phyloP scores from a whole-genome alignment of 805 yeast species.

The Lachancea cidri region DNA sequence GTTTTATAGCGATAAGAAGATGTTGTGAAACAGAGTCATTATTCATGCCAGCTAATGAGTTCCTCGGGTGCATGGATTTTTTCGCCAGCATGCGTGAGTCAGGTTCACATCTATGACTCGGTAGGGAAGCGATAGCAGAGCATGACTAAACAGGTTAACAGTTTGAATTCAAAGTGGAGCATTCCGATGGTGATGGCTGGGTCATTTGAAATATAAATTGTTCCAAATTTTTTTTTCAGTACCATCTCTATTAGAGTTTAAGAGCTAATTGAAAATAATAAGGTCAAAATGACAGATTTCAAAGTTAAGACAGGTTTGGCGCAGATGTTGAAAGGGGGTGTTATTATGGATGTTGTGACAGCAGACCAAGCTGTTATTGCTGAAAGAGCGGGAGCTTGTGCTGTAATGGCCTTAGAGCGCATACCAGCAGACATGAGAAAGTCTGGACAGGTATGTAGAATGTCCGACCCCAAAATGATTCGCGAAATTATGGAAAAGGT shows the following conservation, averaged over 20 bases:
- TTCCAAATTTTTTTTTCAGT: neutral
- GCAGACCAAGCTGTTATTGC: conserved; percentile 79
- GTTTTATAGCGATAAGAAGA: too few relatives aligned
- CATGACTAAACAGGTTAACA: too few relatives aligned
- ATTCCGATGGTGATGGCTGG: too few relatives aligned
- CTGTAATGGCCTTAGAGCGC: conserved; percentile 83
- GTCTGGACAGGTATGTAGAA: conserved; percentile 76
- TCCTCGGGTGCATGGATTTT: too few relatives aligned
- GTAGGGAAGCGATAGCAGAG: too few relatives aligned
- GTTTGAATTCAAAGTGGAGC: too few relatives aligned
- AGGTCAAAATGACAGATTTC: conserved; percentile 26
- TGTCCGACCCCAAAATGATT: conserved; percentile 82
- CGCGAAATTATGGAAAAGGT: conserved; percentile 61
- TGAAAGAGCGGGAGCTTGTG: conserved; percentile 81
- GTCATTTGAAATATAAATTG: too few relatives aligned
- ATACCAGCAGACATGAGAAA: conserved; percentile 84
- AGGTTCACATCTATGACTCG: too few relatives aligned
- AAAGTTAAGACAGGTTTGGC: conserved; percentile 74
- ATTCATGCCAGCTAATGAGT: too few relatives aligned
- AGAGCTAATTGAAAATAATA: too few relatives aligned
- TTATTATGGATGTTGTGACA: conserved; percentile 68
- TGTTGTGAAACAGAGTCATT: too few relatives aligned
- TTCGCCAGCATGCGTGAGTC: too few relatives aligned
- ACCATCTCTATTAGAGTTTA: neutral
- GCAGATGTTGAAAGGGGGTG: conserved; percentile 80